phyloP scores from a whole-genome alignment of 2,329 filamentous ascomycete genomes.

The Fusarium protoensiforme region DNA sequence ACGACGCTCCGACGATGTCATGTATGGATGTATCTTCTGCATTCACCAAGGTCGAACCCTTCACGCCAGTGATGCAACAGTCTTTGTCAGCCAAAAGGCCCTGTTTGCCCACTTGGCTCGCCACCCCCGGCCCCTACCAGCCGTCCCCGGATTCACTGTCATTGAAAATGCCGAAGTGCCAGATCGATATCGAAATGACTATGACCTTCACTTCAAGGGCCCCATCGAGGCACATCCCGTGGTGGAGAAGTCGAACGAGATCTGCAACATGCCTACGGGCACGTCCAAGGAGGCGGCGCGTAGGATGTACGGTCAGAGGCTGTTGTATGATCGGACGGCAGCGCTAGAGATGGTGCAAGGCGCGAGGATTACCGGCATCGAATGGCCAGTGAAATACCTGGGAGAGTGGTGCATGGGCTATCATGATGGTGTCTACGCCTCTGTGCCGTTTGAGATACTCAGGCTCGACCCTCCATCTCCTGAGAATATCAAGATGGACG shows the following conservation, averaged over 20 bases:
- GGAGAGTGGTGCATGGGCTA: slow-evolving; percentile 69
- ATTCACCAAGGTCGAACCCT: slow-evolving; percentile 60
- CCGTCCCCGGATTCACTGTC: slow-evolving; percentile 59
- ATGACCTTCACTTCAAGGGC: slow-evolving; percentile 61
- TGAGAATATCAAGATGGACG: slow-evolving; percentile 58
- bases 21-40: slow-evolving; percentile 68
- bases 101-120: slow-evolving; percentile 65
- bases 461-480: slow-evolving; percentile 60
- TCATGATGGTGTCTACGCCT: slow-evolving; percentile 64
- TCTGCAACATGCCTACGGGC: slow-evolving; percentile 56
- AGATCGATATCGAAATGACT: slow-evolving; percentile 57
- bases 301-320: slow-evolving; percentile 58
- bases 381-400: slow-evolving; percentile 61
- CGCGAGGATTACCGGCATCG: slow-evolving; percentile 61
- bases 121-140: slow-evolving; percentile 64
- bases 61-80: slow-evolving; percentile 66
- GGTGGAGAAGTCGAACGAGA: slow-evolving; percentile 53
- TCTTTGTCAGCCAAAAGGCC: slow-evolving; percentile 65
- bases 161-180: slow-evolving; percentile 58
- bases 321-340: slow-evolving; percentile 56
- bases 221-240: slow-evolving; percentile 55
- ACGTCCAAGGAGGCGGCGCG: slow-evolving; percentile 60
- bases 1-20: slow-evolving; percentile 61
- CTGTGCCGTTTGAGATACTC: slow-evolving; percentile 61
- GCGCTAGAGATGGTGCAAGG: slow-evolving; percentile 61